phyloP scores from a whole-genome alignment of 805 yeast genomes.

The Lipomyces japonicus region DNA sequence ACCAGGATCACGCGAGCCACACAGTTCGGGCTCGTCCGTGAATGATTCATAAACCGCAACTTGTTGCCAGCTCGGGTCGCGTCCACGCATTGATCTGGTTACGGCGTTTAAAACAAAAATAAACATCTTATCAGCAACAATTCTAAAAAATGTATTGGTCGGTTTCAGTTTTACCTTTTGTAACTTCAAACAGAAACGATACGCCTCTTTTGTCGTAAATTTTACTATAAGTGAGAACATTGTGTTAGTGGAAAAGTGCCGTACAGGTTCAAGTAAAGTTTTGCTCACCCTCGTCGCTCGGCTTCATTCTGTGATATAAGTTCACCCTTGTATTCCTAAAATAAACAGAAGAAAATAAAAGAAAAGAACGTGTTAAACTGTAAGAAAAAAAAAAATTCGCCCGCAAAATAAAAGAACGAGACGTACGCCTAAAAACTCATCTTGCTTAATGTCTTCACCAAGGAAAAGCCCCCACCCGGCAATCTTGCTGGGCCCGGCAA shows the following conservation, averaged over 20 bases:
- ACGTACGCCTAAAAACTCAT: slow-evolving; percentile 18
- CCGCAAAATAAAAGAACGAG: too few species aligned
- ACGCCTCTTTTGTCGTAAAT: slow-evolving; percentile 27
- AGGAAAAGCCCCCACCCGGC: slow-evolving; percentile 27
- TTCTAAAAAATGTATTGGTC: neutral
- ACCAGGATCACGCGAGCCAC: slow-evolving; percentile 23
- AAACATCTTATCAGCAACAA: neutral
- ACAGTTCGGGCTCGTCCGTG: slow-evolving; percentile 26
- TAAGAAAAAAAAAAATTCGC: neutral
- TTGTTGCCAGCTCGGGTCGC: slow-evolving; percentile 26
- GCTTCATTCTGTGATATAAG: slow-evolving; percentile 26
- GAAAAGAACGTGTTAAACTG: neutral
- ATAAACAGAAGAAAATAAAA: too few species aligned
- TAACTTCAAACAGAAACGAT: slow-evolving; percentile 22
- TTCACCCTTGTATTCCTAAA: slow-evolving; percentile 24
- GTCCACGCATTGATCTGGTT: slow-evolving; percentile 24
- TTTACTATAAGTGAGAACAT: slow-evolving; percentile 11
- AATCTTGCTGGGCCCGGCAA: slow-evolving; percentile 20
- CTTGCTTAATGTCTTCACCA: slow-evolving; percentile 25
- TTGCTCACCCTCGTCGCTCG: slow-evolving; percentile 23
- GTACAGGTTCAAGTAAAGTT: neutral
- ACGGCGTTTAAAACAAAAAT: too few species aligned
- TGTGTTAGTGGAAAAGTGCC: too few species aligned
- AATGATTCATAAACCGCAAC: slow-evolving; percentile 24
- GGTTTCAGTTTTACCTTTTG: slow-evolving; percentile 9